A percentile compares a stretch with the other conserved stretches of the same genome.
These are phyloP conservation scores for Ajuga chamaepitys DNA, from an alignment of 257 asterid species.

Conservation along the genomic window DNA sequence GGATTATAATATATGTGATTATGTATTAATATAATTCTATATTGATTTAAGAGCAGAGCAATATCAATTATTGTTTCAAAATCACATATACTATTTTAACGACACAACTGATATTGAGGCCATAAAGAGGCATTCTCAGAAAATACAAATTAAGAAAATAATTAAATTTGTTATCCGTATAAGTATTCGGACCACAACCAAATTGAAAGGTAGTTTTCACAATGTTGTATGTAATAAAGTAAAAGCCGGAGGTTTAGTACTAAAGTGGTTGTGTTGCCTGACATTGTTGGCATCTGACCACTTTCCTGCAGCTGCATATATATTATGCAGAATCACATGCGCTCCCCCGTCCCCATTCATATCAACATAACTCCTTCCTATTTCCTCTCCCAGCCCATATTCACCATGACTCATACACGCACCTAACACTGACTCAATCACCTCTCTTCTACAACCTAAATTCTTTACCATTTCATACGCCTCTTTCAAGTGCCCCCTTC, in stretches of 20 bases:
- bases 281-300: slow-evolving; percentile 50
- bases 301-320: slow-evolving; percentile 52
- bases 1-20: too few species aligned
- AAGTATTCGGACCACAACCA: too few species aligned
- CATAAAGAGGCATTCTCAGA: too few species aligned
- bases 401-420: slow-evolving; percentile 53
- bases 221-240: too few species aligned
- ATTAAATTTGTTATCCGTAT: too few species aligned
- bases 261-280: slow-evolving; percentile 31
- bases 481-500: slow-evolving; percentile 46
- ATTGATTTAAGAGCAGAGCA: too few species aligned
- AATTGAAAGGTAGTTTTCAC: too few species aligned
- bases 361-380: slow-evolving; percentile 35
- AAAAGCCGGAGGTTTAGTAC: slow-evolving; percentile 36
- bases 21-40: too few species aligned
- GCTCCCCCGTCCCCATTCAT: slow-evolving; percentile 24
- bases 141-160: too few species aligned
- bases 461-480: slow-evolving; percentile 36
- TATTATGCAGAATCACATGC: slow-evolving; percentile 41
- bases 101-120: too few species aligned
- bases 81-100: too few species aligned
- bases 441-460: slow-evolving; percentile 3
- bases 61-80: too few species aligned
- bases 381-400: slow-evolving; percentile 47
- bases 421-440: slow-evolving; percentile 41